Conservation (phyloP, 2,329 filamentous ascomycete genomes). For the Lithohypha guttulata region DNA sequence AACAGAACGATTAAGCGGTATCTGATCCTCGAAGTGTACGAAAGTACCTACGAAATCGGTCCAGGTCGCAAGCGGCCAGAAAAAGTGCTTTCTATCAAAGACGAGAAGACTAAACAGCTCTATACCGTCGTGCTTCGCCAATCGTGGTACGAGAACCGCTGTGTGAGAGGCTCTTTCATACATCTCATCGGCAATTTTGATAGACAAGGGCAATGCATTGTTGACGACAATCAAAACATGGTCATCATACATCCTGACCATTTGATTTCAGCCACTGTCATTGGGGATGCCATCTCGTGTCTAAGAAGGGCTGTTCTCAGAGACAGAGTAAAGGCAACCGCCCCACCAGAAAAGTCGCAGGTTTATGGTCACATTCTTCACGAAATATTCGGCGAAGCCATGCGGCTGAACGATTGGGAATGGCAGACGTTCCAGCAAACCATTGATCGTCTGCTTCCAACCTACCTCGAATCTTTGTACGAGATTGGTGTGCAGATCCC, state of each 20-base stretch:
- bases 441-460: conserved; percentile 59
- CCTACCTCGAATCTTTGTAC: conserved; percentile 80
- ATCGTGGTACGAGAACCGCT: conserved; percentile 76
- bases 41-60: conserved; percentile 56
- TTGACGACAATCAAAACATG: conserved; percentile 74
- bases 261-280: conserved; percentile 84
- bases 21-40: conserved; percentile 62
- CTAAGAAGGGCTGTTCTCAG: conserved; percentile 84
- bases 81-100: conserved; percentile 76
- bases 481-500: conserved; percentile 66
- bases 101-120: conserved; percentile 57
- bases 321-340: conserved; percentile 85
- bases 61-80: conserved; percentile 52
- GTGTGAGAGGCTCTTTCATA: conserved; percentile 63
- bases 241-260: conserved; percentile 91
- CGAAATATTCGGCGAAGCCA: conserved; percentile 85
- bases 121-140: conserved; percentile 68
- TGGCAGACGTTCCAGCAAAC: conserved; percentile 52
- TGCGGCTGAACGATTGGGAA: conserved; percentile 76
- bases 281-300: conserved; percentile 71
- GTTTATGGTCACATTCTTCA: conserved; percentile 91
- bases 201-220: conserved; percentile 57
- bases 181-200: conserved; percentile 77
- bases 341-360: conserved; percentile 65
- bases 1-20: conserved; percentile 70